These are phyloP conservation scores for Achaetomium macrosporum DNA, from an alignment of 2,329 filamentous ascomycete species.

Conservation along the genomic window DNA sequence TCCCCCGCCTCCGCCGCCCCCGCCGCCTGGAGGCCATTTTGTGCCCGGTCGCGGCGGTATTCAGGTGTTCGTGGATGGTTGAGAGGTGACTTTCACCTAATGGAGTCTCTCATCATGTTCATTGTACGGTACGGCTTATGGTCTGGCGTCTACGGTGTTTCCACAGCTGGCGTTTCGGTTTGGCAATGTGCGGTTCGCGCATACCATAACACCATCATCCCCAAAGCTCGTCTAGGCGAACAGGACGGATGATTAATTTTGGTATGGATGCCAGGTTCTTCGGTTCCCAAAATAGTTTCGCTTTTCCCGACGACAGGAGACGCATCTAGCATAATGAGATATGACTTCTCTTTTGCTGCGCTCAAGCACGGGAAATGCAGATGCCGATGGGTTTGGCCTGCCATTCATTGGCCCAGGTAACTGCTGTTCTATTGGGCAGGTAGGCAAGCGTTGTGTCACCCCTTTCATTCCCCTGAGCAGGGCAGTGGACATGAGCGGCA, in stretches of 20 bases:
- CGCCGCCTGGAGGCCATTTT: constrained; percentile 9
- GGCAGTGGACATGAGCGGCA: no score
- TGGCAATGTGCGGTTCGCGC: background rate
- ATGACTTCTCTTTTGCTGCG: constrained; percentile 9
- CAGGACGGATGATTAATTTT: constrained; percentile 4
- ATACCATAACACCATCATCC: constrained; percentile 1
- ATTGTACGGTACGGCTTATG: background rate
- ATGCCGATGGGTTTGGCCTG: background rate
- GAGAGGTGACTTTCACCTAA: background rate
- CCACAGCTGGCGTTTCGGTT: background rate
- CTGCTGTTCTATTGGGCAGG: no score
- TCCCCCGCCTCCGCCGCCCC: constrained; percentile 5
- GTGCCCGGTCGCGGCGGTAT: constrained; percentile 3
- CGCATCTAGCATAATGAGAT: constrained; percentile 9
- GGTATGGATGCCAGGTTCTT: background rate
- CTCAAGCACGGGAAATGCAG: background rate
- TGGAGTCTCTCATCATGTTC: background rate
- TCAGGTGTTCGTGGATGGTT: constrained; percentile 12
- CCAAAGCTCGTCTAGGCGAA: background rate
- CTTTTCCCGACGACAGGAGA: background rate
- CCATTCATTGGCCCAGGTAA: no score
- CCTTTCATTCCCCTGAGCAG: no score
- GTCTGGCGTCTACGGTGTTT: constrained; percentile 3
- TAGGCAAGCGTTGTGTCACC: no score
- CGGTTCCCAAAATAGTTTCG: background rate